phyloP scores from a whole-genome alignment of 2,329 filamentous ascomycete genomes.

The Claviceps sp. region DNA sequence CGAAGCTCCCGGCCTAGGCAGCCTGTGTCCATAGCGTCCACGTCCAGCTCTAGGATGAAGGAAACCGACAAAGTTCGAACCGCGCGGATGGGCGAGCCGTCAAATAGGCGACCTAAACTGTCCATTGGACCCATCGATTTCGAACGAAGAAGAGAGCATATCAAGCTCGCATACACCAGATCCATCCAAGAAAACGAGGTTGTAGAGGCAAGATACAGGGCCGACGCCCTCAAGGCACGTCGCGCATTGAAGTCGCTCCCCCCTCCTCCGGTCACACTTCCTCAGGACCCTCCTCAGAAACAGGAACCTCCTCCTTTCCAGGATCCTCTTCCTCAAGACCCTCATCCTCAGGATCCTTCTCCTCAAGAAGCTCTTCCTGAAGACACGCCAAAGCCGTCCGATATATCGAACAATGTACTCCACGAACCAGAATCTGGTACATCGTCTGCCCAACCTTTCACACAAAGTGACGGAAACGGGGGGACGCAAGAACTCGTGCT shows the following conservation, averaged over 20 bases:
- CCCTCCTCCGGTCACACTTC: no score
- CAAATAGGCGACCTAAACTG: conserved; percentile 36
- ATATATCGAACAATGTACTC: background rate
- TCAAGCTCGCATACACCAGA: conserved; percentile 74
- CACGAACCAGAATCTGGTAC: background rate
- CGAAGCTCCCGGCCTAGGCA: conserved; percentile 73
- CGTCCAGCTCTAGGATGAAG: conserved; percentile 55
- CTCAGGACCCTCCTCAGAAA: background rate
- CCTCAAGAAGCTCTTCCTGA: background rate
- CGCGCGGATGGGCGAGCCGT: conserved; percentile 24
- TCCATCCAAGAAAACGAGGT: conserved; percentile 65
- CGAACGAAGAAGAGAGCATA: conserved; percentile 65
- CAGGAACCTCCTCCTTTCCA: no score
- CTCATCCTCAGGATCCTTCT: no score
- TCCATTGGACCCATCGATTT: conserved; percentile 70
- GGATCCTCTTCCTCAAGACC: no score
- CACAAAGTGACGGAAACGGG: no score
- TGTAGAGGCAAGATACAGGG: conserved; percentile 37
- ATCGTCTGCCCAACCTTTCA: background rate
- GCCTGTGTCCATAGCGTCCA: conserved; percentile 61
- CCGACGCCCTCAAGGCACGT: conserved; percentile 33
- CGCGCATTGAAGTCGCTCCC: conserved; percentile 34
- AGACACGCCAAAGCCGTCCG: background rate
- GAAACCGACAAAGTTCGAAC: conserved; percentile 36
- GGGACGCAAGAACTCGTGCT: background rate